Percentiles rank a stretch among this genome's conserved stretches.
Evolutionary conservation across 2,329 filamentous ascomycete species (phyloP).

Genomic region (Ilyonectria robusta): DNA sequence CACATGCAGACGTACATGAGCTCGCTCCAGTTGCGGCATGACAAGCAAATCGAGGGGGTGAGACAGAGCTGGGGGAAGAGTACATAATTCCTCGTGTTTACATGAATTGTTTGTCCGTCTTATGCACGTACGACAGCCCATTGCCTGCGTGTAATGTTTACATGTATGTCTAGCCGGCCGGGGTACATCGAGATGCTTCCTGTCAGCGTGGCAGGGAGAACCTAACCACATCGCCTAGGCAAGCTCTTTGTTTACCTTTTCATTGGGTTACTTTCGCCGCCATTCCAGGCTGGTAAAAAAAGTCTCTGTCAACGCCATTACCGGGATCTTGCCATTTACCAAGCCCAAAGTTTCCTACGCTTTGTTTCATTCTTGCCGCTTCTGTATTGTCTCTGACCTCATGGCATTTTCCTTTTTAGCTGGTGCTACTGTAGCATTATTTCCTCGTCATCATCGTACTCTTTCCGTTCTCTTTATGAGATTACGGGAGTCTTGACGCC

Average conservation of each 20-base stretch:
- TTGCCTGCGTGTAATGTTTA: constrained; percentile 20
- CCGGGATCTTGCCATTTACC: too few species aligned
- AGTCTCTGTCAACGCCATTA: too few species aligned
- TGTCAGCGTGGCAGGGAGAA: background rate
- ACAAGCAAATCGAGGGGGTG: background rate
- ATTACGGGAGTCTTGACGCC: background rate
- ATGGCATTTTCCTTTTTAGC: background rate
- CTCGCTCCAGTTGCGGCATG: constrained; percentile 3
- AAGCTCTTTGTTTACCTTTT: background rate
- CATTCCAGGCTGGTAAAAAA: background rate
- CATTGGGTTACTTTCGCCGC: background rate
- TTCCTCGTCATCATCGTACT: background rate
- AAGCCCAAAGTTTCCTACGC: background rate
- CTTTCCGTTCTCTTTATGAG: background rate
- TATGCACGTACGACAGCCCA: constrained; percentile 7
- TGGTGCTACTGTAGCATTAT: background rate
- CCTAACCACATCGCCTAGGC: background rate
- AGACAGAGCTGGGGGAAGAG: background rate
- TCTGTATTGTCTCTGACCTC: background rate
- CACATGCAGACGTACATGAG: background rate
- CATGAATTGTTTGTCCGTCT: background rate
- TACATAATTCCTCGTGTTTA: background rate
- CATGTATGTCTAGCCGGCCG: background rate
- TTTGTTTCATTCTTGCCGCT: background rate
- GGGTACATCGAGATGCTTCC: background rate